Conservation (phyloP, 1,284 basidiomycete species). For the Irpex rosettiformis region DNA sequence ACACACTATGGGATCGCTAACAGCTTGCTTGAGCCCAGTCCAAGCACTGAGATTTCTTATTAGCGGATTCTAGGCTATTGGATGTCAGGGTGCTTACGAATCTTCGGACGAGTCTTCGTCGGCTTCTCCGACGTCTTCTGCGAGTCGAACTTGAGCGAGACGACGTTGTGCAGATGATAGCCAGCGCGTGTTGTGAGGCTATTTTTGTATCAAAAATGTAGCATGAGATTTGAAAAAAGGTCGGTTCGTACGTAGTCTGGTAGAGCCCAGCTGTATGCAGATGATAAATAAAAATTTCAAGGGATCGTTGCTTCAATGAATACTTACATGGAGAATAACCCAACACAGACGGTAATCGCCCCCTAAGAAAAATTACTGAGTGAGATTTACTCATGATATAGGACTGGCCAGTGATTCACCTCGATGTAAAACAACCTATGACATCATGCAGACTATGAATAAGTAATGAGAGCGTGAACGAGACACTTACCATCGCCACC, state of each 20-base stretch:
- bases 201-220: no score
- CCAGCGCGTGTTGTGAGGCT: conserved; percentile 70
- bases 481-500: conserved; percentile 60
- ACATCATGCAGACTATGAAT: not conserved
- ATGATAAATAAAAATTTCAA: not conserved
- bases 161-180: conserved; percentile 55
- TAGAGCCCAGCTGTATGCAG: conserved; percentile 15
- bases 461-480: not conserved
- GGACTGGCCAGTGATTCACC: conserved; percentile 29
- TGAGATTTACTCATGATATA: not conserved
- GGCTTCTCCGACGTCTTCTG: conserved; percentile 72
- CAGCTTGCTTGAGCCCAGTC: conserved; percentile 52
- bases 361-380: conserved; percentile 34
- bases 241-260: conserved; percentile 29
- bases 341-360: conserved; percentile 51
- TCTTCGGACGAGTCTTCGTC: conserved; percentile 54
- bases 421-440: conserved; percentile 61
- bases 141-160: conserved; percentile 67
- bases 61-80: not conserved
- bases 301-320: not conserved
- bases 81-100: conserved; percentile 37
- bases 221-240: no score
- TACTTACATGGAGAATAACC: conserved; percentile 50
- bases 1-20: conserved; percentile 59
- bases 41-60: conserved; percentile 36